These are phyloP conservation scores for Abelmoschus esculentus DNA, from an alignment of 345 rosid species.

Conservation along the genomic window DNA sequence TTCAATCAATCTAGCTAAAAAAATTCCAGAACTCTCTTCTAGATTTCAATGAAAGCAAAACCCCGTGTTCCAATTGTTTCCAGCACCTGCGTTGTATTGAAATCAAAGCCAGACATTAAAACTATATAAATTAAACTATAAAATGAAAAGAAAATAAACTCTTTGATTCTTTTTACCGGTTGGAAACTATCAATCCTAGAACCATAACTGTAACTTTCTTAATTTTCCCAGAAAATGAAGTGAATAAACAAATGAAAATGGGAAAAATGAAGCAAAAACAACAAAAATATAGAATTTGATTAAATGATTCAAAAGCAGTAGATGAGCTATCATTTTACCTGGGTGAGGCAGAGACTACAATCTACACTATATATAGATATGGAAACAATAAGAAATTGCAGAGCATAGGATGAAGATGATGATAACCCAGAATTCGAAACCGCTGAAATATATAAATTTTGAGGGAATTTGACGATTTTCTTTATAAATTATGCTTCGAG, in stretches of 20 bases:
- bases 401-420: background rate
- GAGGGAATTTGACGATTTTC: background rate
- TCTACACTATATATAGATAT: background rate
- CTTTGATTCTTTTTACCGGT: background rate
- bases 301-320: background rate
- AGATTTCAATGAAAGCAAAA: slow-evolving; percentile 6
- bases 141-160: background rate
- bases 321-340: slow-evolving; percentile 1
- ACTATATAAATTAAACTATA: background rate
- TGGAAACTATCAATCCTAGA: slow-evolving; percentile 8
- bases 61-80: slow-evolving; percentile 1
- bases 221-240: background rate
- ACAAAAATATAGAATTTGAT: background rate
- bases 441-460: background rate
- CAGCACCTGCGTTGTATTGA: slow-evolving; percentile 10
- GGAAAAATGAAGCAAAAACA: slow-evolving; percentile 13
- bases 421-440: background rate
- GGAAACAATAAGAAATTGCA: background rate
- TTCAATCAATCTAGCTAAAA: background rate
- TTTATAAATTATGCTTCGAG: background rate
- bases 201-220: background rate
- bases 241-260: background rate
- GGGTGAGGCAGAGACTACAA: background rate
- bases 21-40: slow-evolving; percentile 5
- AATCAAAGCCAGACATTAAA: background rate